Evolutionary conservation across 768 basidiomycete species (phyloP).

Genomic region (Mycena capillaripes): DNA sequence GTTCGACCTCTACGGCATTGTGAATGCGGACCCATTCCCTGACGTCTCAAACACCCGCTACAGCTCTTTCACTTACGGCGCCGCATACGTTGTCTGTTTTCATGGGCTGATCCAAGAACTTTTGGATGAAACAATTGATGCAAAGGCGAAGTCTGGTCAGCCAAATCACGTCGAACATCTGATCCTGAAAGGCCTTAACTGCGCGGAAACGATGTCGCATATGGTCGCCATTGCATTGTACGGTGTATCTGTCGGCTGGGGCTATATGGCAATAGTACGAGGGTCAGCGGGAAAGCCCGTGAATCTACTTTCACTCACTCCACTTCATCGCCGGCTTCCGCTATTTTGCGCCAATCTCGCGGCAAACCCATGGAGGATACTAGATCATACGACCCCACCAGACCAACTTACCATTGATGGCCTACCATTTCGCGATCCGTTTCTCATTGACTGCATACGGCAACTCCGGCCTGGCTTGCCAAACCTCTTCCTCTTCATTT

Average conservation of each 20-base stretch:
- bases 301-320: neutral
- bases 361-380: neutral
- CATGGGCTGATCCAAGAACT: constrained; percentile 17
- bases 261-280: neutral
- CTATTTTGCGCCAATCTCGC: neutral
- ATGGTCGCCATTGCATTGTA: neutral
- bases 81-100: neutral
- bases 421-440: neutral
- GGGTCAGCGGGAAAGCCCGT: too few relatives aligned
- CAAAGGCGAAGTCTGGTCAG: constrained; percentile 34
- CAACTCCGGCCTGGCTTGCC: neutral
- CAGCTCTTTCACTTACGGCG: neutral
- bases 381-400: neutral
- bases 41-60: neutral
- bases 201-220: constrained; percentile 36
- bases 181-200: constrained; percentile 38
- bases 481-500: neutral
- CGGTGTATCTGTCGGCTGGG: neutral
- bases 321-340: neutral
- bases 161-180: constrained; percentile 43
- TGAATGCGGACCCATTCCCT: neutral
- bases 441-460: neutral
- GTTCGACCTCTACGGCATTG: constrained; percentile 21
- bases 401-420: neutral
- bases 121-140: constrained; percentile 26